A percentile compares a stretch with the other conserved stretches of the same genome.
Evolutionary conservation across 352 stramenopile genomes (phyloP).

Genomic region (Globisporangium cylindrosporum): DNA sequence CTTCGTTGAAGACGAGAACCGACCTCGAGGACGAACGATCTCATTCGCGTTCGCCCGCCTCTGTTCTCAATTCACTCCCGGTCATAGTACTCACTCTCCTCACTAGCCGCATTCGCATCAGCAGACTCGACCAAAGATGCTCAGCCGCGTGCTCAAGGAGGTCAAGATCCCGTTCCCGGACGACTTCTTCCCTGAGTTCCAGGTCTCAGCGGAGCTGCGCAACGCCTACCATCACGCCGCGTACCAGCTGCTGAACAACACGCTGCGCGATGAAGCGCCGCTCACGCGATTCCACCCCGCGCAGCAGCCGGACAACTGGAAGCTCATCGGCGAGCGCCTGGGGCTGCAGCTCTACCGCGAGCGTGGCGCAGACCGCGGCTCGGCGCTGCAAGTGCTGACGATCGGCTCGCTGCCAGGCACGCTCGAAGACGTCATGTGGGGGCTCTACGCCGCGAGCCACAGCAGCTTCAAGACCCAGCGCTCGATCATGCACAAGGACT

Average conservation of each 20-base stretch:
- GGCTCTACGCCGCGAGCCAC: constrained; percentile 48
- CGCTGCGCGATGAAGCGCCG: constrained; percentile 39
- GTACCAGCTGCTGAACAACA: constrained; percentile 32
- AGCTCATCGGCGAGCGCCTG: constrained; percentile 48
- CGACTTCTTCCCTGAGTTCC: constrained; percentile 59
- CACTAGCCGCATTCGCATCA: not conserved
- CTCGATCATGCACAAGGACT: constrained; percentile 59
- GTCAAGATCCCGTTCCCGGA: constrained; percentile 61
- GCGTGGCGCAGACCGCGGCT: constrained; percentile 44
- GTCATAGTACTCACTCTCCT: not conserved
- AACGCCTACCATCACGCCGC: constrained; percentile 36
- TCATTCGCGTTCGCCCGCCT: not conserved
- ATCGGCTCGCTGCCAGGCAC: constrained; percentile 47
- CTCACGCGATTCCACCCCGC: constrained; percentile 52
- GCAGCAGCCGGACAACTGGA: constrained; percentile 53
- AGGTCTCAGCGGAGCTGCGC: constrained; percentile 31
- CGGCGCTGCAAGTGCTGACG: constrained; percentile 46
- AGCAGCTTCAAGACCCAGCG: constrained; percentile 55
- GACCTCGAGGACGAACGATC: not conserved
- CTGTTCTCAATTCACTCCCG: not conserved
- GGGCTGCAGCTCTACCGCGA: constrained; percentile 59
- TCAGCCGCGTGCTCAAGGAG: constrained; percentile 58
- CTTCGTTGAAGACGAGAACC: not conserved
- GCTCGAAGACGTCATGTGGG: constrained; percentile 62
- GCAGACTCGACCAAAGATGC: constrained; percentile 24